phyloP scores from a whole-genome alignment of 2,329 filamentous ascomycete species.

The Neonectria coccinea region DNA sequence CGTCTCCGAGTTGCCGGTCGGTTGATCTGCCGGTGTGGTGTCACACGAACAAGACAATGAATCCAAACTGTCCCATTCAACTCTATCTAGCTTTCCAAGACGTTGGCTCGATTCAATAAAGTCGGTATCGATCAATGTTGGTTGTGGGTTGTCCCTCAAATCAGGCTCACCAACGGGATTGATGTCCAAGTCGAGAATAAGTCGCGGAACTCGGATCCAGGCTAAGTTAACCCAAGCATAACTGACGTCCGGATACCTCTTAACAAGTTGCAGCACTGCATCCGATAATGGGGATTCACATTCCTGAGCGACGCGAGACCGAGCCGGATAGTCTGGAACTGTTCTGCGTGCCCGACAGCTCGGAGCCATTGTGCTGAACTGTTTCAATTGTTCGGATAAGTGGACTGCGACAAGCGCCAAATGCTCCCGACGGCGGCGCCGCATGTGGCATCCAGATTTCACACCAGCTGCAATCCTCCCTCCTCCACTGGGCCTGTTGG shows the following conservation, averaged over 20 bases:
- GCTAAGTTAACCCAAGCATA: neutral
- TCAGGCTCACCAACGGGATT: neutral
- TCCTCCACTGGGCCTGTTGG: neutral
- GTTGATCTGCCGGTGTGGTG: constrained; percentile 5
- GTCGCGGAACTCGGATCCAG: neutral
- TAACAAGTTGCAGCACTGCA: neutral
- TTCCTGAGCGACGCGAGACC: neutral
- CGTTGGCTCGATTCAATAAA: neutral
- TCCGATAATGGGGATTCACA: neutral
- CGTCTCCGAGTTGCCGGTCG: neutral
- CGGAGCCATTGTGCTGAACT: neutral
- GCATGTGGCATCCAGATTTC: constrained; percentile 8
- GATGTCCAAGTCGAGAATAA: neutral
- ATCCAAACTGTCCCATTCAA: neutral
- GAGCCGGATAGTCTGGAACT: constrained; percentile 1
- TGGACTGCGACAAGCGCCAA: constrained; percentile 12
- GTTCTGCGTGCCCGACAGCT: neutral
- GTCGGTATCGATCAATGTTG: neutral
- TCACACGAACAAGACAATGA: constrained; percentile 4
- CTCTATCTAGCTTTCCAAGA: neutral
- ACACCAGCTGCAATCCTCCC: neutral
- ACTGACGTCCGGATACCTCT: neutral
- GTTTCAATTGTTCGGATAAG: constrained; percentile 21
- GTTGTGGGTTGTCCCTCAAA: neutral
- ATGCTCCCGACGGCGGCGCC: constrained; percentile 1